These are phyloP conservation scores for Ganoderma meredithae DNA, from an alignment of 1,284 basidiomycete species.

Conservation along the genomic window DNA sequence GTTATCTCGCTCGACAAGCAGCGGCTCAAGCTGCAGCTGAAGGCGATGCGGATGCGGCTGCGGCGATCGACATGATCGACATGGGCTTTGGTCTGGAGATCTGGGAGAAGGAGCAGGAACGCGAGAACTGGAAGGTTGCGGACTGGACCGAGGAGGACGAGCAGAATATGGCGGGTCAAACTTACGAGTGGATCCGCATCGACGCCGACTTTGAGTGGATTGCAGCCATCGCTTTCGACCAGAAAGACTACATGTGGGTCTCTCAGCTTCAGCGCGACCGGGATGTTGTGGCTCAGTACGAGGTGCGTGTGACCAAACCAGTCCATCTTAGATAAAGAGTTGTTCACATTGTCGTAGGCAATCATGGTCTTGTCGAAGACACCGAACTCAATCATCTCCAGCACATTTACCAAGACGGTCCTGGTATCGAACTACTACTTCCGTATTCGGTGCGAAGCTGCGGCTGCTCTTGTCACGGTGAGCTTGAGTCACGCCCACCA, in stretches of 20 bases:
- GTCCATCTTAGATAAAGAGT: not conserved
- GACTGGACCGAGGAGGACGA: constrained; percentile 99
- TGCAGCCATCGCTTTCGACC: constrained; percentile 89
- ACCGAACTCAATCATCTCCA: constrained; percentile 90
- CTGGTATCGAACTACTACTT: constrained; percentile 97
- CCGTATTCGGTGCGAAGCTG: constrained; percentile 96
- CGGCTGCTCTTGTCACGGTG: constrained; percentile 84
- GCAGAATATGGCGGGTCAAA: constrained; percentile 90
- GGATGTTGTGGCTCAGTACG: constrained; percentile 97
- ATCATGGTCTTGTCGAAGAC: constrained; percentile 84
- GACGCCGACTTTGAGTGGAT: constrained; percentile 99
- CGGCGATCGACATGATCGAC: constrained; percentile 94
- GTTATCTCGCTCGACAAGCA: constrained; percentile 92
- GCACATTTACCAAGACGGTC: constrained; percentile 91
- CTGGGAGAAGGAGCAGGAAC: constrained; percentile 95
- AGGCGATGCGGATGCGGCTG: constrained; percentile 88
- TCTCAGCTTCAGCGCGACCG: constrained; percentile 95
- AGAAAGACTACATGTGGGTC: constrained; percentile 99
- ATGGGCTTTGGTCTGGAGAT: constrained; percentile 95
- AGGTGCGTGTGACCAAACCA: constrained; percentile 61
- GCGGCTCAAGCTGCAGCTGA: constrained; percentile 94
- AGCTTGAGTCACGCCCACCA: constrained; percentile 42
- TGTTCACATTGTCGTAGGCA: constrained; percentile 59
- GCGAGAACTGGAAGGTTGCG: constrained; percentile 94
- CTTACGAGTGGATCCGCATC: constrained; percentile 99